Base-by-base conservation (phyloP, 2,329 filamentous ascomycete species). In the Botrytis hyacinthi region DNA sequence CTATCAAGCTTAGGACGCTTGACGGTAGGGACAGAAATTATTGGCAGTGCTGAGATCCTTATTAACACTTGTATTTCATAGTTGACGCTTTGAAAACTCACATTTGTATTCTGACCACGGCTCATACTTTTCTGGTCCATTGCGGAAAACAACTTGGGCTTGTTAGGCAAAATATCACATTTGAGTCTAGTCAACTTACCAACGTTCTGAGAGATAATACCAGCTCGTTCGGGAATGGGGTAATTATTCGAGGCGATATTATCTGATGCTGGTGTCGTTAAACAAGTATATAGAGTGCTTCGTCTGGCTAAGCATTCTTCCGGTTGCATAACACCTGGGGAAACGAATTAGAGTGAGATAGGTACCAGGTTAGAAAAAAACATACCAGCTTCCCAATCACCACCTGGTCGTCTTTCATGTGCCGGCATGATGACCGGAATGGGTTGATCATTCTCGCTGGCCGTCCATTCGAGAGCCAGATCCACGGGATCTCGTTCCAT, bases 241-340 rank as follows among this genome's bases (percentile, higher is more conserved):
- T 94, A 95, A 80, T 93, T 90, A 75, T 82, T 80, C 46, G 81
- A 81, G 37, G 83, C 81, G 22, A 82, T 80, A 26, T 84, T 84
- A 18, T 83, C 84, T 4, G 86, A 83, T 75, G 86, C 90, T 2
- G 91, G 90, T 63, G 87, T 91, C 35, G 86, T 87, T 67, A 94
- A 85, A 4, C 90, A 89, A 29, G 91, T 89, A 9, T 91, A 91
- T 48, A 95, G 87, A 76, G 91, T 94, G 83, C 91, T 93, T 77
- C 92, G 86, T 74, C 92, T 87, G 79, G 92, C 93, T 54, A 95
- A 87, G 76, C 91, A 91, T 82, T 94, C 92, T 83, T 92, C 90
- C 70, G 89, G 90, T 46, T 89, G 89, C 77, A 88, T 85, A 20
- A 87, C 83, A 16, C 87, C 87, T 51, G 29, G 84, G 81, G 72